Evolutionary conservation across 78 protist genomes (phyloP), one percentile per base, ranked within the genome.

Genomic region (Capsaspora owczarzaki): DNA sequence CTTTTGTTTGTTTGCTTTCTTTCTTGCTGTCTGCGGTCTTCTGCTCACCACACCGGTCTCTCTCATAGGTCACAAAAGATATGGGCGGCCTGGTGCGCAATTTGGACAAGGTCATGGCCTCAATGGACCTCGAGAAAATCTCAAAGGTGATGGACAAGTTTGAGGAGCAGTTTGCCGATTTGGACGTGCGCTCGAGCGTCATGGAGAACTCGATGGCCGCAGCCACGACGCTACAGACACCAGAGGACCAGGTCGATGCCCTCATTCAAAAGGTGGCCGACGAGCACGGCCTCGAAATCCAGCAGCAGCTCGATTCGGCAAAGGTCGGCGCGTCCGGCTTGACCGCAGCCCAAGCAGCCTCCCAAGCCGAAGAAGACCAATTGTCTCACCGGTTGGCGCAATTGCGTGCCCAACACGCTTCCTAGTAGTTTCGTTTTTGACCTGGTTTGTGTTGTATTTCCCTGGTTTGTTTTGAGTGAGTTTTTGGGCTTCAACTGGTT

Each of bases 91-190:
- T 95, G 6, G 93, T 89, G 0, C 84, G 82, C 82, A 76, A 84
- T 27, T 80, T 96, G 93, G 97, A 95, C 69, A 86, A 80, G 76
- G 92, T 94, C 23, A 79, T 95, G 87, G 49, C 78, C 51, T 19
- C 74, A 16, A 96, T 96, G 98, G 89, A 95, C 51, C 38, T 92
- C 25, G 94, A 85, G 43, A 76, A 94, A 81, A 90, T 93, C 25
- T 74, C 91, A 5, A 56, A 35, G n/a, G 84, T 88, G 38, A 95
- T 96, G 98, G 97, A 96, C 70, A 86, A 88, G 80, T 96, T 96
- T n/a, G 98, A 96, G 84, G 19, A 80, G 69, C 97, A 94, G 71
- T 96, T 96, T 56, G 97, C 91, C 41, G 86, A 89, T 68, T 41
- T 96, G 56, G 98, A 96, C 83, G 96, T 95, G 29, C 92, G 74